Evolutionary conservation across 208 protist genomes (phyloP).

Genomic region (Crithidia acanthocephali): DNA sequence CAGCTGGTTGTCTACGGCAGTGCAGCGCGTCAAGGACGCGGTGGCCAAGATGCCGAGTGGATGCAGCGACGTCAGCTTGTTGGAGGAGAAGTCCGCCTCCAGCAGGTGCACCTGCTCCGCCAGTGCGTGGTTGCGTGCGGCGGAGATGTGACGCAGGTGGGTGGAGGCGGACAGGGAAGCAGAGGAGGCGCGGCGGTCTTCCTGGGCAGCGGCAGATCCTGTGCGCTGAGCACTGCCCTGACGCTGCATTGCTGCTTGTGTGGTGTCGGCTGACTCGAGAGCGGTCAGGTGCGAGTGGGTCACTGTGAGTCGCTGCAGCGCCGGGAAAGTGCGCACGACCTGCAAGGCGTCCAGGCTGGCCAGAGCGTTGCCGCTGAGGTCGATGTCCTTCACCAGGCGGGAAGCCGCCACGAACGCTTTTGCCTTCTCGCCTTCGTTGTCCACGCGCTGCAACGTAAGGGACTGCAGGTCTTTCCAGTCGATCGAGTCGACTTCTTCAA

Average conservation of each 20-base stretch:
- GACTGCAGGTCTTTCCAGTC: conserved; percentile 44
- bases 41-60: conserved; percentile 41
- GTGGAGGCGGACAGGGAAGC: background rate
- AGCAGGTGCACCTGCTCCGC: conserved; percentile 38
- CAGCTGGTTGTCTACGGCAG: conserved; percentile 46
- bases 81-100: conserved; percentile 67
- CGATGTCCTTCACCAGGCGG: conserved; percentile 40
- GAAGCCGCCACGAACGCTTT: background rate
- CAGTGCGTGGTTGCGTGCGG: conserved; percentile 54
- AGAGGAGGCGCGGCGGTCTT: background rate
- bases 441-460: background rate
- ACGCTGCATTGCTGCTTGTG: background rate
- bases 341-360: conserved; percentile 41
- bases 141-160: conserved; percentile 63
- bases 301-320: conserved; percentile 41
- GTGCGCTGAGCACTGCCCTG: background rate
- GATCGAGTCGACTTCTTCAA: conserved; percentile 59
- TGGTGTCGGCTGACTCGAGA: conserved; percentile 1
- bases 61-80: conserved; percentile 48
- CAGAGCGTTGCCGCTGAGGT: conserved; percentile 76
- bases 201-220: background rate
- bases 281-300: conserved; percentile 43
- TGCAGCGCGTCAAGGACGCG: conserved; percentile 21
- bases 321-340: conserved; percentile 54
- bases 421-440: background rate